phyloP scores from a whole-genome alignment of 176 grass and related monocot genomes.

The Lolium rigidum region DNA sequence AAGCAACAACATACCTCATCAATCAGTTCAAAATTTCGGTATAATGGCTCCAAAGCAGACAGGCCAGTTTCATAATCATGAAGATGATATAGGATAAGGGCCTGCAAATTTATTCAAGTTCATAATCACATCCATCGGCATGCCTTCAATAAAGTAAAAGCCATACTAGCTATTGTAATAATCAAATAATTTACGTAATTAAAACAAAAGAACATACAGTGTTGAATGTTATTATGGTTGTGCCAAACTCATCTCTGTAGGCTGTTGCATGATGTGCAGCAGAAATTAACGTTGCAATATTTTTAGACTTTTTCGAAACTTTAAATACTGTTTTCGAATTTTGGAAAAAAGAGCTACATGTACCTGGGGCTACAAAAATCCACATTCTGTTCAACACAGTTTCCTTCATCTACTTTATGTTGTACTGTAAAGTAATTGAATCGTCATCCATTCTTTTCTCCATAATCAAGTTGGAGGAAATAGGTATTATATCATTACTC shows the following conservation, averaged over 20 bases:
- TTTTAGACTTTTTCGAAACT: too few relatives aligned
- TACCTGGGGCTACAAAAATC: too few relatives aligned
- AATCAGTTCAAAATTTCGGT: constrained; percentile 77
- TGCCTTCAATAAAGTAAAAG: constrained; percentile 29
- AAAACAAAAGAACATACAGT: constrained; percentile 67
- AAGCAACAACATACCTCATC: constrained; percentile 70
- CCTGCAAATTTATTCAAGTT: constrained; percentile 60
- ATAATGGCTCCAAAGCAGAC: constrained; percentile 72
- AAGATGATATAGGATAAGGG: constrained; percentile 80
- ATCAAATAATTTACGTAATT: constrained; percentile 18
- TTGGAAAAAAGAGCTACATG: too few relatives aligned
- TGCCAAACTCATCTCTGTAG: constrained; percentile 83
- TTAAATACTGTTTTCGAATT: too few relatives aligned
- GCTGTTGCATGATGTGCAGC: constrained; percentile 55
- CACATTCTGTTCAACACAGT: not conserved
- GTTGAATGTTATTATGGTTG: constrained; percentile 82
- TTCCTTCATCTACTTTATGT: not conserved
- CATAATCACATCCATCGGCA: constrained; percentile 26
- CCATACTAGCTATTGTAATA: constrained; percentile 17
- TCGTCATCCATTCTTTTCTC: not conserved
- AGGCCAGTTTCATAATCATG: constrained; percentile 74
- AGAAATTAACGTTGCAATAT: constrained; percentile 57
- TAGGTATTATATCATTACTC: not conserved
- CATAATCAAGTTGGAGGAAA: not conserved
- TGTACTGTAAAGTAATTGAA: not conserved